Conservation (phyloP, 1,284 basidiomycete species). For the Cronartium quercuum region DNA sequence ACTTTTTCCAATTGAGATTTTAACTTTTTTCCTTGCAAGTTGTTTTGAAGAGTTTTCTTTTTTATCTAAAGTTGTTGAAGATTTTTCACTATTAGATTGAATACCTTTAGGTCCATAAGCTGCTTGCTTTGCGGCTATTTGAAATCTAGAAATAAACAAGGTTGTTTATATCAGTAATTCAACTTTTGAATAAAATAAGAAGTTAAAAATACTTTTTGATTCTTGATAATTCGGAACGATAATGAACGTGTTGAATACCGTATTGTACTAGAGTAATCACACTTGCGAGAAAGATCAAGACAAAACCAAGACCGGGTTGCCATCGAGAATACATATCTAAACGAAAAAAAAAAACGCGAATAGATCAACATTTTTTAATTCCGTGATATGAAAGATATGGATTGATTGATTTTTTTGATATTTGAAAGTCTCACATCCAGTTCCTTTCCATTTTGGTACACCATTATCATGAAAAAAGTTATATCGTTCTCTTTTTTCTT, state of each 20-base stretch:
- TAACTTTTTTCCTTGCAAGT: slow-evolving; percentile 34
- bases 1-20: slow-evolving; percentile 28
- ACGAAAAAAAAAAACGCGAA: not conserved
- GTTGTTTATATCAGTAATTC: not conserved
- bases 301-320: slow-evolving; percentile 75
- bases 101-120: slow-evolving; percentile 43
- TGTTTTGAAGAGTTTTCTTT: not conserved
- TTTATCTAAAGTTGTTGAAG: not conserved
- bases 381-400: not conserved
- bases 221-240: slow-evolving; percentile 63
- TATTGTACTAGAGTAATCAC: slow-evolving; percentile 73
- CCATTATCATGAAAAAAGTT: slow-evolving; percentile 89
- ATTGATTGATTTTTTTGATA: not conserved
- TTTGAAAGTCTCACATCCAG: slow-evolving; percentile 32
- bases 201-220: slow-evolving; percentile 51
- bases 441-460: slow-evolving; percentile 74
- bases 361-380: not conserved
- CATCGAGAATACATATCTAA: slow-evolving; percentile 88
- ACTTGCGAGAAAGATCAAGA: slow-evolving; percentile 65
- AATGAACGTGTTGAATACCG: slow-evolving; percentile 67
- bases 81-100: not conserved
- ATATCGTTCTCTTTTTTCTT: slow-evolving; percentile 66
- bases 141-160: slow-evolving; percentile 41
- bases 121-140: slow-evolving; percentile 44
- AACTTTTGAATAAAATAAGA: not conserved